Evolutionary conservation across 345 rosid species (phyloP).

Genomic region (Excoecaria agallocha): DNA sequence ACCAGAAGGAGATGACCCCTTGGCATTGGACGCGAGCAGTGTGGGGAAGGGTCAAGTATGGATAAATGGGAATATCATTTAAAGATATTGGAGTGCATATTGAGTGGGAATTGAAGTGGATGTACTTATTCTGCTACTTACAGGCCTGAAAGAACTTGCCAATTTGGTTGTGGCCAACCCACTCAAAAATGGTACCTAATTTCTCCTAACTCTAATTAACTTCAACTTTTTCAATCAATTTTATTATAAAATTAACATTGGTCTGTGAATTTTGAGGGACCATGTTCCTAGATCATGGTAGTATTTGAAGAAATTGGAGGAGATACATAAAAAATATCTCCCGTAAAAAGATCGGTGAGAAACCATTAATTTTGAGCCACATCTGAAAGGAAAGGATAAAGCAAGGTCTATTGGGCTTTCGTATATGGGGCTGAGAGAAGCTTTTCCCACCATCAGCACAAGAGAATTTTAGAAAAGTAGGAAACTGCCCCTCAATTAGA

Average conservation of each 20-base stretch:
- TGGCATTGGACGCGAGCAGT: conserved; percentile 24
- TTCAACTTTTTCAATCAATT: neutral
- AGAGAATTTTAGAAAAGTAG: neutral
- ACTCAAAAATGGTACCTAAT: conserved; percentile 25
- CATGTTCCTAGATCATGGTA: conserved; percentile 29
- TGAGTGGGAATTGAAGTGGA: conserved; percentile 25
- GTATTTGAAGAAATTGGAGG: conserved; percentile 29
- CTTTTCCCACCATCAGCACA: too few species aligned
- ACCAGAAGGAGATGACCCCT: conserved; percentile 29
- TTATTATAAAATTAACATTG: neutral
- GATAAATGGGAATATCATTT: conserved; percentile 27
- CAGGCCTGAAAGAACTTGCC: conserved; percentile 23
- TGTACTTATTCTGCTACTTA: conserved; percentile 22
- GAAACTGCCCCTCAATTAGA: neutral
- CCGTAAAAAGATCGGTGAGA: conserved; percentile 18
- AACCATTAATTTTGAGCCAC: neutral
- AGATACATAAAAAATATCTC: conserved; percentile 14
- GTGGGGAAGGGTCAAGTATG: conserved; percentile 30
- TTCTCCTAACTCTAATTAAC: neutral
- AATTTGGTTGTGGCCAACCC: conserved; percentile 29
- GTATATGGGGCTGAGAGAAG: too few species aligned
- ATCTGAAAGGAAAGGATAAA: neutral
- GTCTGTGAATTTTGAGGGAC: conserved; percentile 23
- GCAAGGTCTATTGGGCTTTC: neutral
- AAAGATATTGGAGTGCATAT: conserved; percentile 25